Conservation (phyloP, 2,329 filamentous ascomycete species). For the Fusarium sp. region DNA sequence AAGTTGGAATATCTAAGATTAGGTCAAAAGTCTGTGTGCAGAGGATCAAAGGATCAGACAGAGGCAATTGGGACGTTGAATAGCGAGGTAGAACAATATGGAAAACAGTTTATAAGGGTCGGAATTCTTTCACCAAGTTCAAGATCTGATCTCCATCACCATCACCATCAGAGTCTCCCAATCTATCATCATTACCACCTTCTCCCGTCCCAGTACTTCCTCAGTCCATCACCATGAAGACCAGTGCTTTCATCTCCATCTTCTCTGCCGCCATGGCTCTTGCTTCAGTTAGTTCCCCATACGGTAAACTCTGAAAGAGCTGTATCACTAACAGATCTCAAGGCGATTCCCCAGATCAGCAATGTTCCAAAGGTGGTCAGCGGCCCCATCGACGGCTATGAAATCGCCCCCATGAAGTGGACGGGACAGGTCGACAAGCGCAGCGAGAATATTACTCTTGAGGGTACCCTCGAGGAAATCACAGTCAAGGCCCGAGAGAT, state of each 20-base stretch:
- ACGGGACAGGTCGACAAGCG: background rate
- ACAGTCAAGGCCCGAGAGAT: background rate
- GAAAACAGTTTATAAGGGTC: background rate
- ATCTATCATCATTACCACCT: background rate
- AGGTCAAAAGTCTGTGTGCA: background rate
- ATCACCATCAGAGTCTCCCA: background rate
- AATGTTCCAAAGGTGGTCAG: background rate
- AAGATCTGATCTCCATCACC: background rate
- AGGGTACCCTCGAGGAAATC: constrained; percentile 2
- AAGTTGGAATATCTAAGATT: background rate
- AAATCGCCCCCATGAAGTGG: background rate
- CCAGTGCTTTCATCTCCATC: background rate
- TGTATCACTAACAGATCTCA: background rate
- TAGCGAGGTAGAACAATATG: background rate
- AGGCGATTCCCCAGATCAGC: background rate
- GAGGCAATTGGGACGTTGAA: background rate
- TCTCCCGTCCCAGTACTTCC: background rate
- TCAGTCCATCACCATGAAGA: background rate
- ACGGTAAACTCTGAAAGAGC: too few species aligned
- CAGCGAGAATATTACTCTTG: background rate
- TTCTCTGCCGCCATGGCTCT: background rate
- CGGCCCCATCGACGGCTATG: background rate
- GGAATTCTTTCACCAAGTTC: background rate
- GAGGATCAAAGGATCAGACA: background rate
- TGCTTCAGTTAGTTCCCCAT: constrained; percentile 4